Evolutionary conservation across 2,329 filamentous ascomycete species (phyloP).

Genomic region (Cercospora citrullina): DNA sequence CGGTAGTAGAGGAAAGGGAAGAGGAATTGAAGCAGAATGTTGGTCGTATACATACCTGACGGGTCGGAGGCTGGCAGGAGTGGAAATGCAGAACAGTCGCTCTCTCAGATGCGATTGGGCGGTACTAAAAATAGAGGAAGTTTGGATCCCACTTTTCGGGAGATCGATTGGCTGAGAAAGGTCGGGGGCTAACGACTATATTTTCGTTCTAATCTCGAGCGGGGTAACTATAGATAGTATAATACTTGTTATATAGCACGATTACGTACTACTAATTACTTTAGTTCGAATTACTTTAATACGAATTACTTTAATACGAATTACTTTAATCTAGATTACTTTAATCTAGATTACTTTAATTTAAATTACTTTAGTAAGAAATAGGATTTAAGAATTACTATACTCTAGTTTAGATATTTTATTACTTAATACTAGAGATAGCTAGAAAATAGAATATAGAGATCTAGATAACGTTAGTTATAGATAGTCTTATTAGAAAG

Average conservation of each 20-base stretch:
- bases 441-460: too few species aligned
- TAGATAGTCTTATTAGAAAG: too few species aligned
- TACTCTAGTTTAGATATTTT: too few species aligned
- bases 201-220: neutral
- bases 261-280: neutral
- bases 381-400: too few species aligned
- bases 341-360: too few species aligned
- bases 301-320: too few species aligned
- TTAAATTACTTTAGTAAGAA: too few species aligned
- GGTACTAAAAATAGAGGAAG: neutral
- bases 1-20: neutral
- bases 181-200: neutral
- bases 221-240: neutral
- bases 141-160: neutral
- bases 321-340: too few species aligned
- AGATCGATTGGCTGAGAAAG: neutral
- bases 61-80: too few species aligned
- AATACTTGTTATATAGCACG: neutral
- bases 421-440: too few species aligned
- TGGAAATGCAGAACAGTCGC: neutral
- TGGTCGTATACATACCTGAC: neutral
- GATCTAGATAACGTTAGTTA: too few species aligned
- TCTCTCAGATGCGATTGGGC: neutral
- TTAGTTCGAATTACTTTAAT: neutral
- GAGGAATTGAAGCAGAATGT: neutral